Conservation (phyloP, 176 grass and related monocot genomes). For the Rhipidocladum racemiflorum region DNA sequence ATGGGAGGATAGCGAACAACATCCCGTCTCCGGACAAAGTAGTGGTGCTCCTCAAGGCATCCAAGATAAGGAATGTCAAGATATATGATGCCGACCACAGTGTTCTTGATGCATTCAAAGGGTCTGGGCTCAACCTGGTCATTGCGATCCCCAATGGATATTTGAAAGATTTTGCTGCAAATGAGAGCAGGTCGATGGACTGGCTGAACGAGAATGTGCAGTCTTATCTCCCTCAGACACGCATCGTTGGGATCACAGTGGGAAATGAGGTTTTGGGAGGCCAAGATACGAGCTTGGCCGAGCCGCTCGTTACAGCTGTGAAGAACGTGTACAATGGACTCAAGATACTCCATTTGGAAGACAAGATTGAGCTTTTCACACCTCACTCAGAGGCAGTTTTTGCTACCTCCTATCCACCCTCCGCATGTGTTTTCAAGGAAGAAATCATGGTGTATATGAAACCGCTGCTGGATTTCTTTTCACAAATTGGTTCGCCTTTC, state of each 20-base stretch:
- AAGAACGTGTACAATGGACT: conserved; percentile 81
- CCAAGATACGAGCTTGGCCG: conserved; percentile 50
- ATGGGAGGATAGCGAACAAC: conserved; percentile 89
- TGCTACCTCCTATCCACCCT: conserved; percentile 85
- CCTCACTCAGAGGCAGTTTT: conserved; percentile 89
- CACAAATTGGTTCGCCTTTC: conserved; percentile 56
- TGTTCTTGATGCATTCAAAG: conserved; percentile 82
- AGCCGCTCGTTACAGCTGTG: conserved; percentile 67
- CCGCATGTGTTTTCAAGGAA: conserved; percentile 79
- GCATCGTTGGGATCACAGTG: conserved; percentile 73
- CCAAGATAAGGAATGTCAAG: conserved; percentile 94
- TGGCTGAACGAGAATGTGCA: conserved; percentile 94
- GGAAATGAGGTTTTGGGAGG: conserved; percentile 96
- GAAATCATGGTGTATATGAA: conserved; percentile 78
- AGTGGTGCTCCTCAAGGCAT: conserved; percentile 61
- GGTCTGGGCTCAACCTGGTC: conserved; percentile 76
- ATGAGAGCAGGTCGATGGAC: conserved; percentile 52
- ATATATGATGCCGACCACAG: conserved; percentile 78
- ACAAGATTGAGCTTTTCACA: conserved; percentile 63
- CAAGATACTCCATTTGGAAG: conserved; percentile 58
- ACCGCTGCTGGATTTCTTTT: conserved; percentile 75
- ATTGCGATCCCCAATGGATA: conserved; percentile 55
- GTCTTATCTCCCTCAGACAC: conserved; percentile 61
- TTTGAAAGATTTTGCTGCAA: conserved; percentile 74
- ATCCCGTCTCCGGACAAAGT: conserved; percentile 80